These are phyloP conservation scores for Kodamaea fungicola DNA, from an alignment of 1,139 yeast genomes.

Conservation along the genomic window DNA sequence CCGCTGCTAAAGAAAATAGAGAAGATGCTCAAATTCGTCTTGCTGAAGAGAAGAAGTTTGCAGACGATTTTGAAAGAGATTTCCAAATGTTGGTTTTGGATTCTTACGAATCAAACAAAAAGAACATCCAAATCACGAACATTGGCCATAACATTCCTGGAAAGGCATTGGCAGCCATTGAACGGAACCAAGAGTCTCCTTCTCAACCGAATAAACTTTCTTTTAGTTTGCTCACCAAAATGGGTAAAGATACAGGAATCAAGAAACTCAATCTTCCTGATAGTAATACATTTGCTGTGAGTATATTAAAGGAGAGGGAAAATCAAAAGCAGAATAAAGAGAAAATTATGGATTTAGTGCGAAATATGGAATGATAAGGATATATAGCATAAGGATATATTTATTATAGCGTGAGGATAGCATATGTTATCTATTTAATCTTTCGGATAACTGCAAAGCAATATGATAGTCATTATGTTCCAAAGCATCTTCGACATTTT, in stretches of 20 bases:
- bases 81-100: constrained; percentile 48
- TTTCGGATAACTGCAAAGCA: constrained; percentile 36
- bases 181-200: background rate
- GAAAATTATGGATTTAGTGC: constrained; percentile 40
- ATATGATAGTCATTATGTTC: constrained; percentile 43
- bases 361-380: constrained; percentile 33
- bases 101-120: constrained; percentile 39
- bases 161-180: background rate
- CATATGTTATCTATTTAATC: constrained; percentile 16
- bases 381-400: background rate
- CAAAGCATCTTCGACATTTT: constrained; percentile 25
- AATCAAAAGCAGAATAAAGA: constrained; percentile 34
- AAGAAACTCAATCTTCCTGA: constrained; percentile 48
- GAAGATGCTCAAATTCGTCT: constrained; percentile 27
- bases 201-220: constrained; percentile 24
- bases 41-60: constrained; percentile 44
- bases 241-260: constrained; percentile 45
- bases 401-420: too few relatives aligned
- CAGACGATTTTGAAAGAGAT: constrained; percentile 52
- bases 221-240: constrained; percentile 52
- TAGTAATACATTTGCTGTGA: constrained; percentile 45
- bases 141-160: too few relatives aligned
- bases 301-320: constrained; percentile 30
- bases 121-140: constrained; percentile 3
- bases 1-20: constrained; percentile 17